Conservation (phyloP, 768 basidiomycete species). For the Mycena floridula region DNA sequence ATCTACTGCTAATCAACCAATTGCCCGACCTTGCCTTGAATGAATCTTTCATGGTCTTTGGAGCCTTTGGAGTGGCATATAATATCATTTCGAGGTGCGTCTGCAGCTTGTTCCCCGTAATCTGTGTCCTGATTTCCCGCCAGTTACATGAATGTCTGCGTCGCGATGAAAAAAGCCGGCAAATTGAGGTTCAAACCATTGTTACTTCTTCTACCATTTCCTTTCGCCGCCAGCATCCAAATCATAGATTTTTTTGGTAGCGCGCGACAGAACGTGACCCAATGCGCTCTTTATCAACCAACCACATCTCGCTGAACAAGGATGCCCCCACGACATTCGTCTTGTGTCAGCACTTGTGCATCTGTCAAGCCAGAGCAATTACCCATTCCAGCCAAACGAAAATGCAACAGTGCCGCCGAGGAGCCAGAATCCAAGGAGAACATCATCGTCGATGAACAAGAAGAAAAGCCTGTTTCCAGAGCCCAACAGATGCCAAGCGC, state of each 20-base stretch:
- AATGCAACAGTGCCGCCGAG: constrained; percentile 38
- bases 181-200: constrained; percentile 51
- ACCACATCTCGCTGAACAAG: no score
- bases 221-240: constrained; percentile 63
- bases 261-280: no score
- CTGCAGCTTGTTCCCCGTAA: neutral
- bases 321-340: constrained; percentile 72
- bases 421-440: constrained; percentile 36
- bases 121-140: no score
- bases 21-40: constrained; percentile 74
- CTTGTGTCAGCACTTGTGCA: constrained; percentile 47
- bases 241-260: no score
- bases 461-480: constrained; percentile 27
- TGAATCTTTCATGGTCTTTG: constrained; percentile 84
- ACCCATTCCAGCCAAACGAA: constrained; percentile 44
- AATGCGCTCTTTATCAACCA: no score
- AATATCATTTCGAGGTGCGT: constrained; percentile 72
- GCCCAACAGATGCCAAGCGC: constrained; percentile 29
- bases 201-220: constrained; percentile 74
- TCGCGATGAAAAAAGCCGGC: constrained; percentile 37
- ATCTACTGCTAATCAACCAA: constrained; percentile 37
- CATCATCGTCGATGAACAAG: constrained; percentile 37
- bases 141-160: constrained; percentile 79
- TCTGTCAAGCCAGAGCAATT: constrained; percentile 34
- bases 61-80: constrained; percentile 58